Conservation (phyloP, 2,329 filamentous ascomycete genomes). For the Alternaria solani region DNA sequence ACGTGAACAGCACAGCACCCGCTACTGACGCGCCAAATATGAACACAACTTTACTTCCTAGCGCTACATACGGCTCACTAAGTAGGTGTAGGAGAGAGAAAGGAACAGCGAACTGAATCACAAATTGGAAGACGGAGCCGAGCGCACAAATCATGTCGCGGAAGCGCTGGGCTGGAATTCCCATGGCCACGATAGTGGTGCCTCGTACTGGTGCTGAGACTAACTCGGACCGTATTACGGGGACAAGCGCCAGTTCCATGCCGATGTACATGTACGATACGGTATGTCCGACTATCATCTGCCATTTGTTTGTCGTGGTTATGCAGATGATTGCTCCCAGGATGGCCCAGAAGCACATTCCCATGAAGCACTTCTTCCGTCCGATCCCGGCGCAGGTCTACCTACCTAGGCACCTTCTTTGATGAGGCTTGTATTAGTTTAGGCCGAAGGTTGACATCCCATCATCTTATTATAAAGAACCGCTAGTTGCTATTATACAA, state of each 20-base stretch:
- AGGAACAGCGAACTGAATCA: neutral
- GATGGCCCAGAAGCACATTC: neutral
- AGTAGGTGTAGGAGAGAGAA: constrained; percentile 1
- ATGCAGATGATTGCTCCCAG: constrained; percentile 17
- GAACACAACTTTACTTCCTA: neutral
- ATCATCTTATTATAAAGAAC: neutral
- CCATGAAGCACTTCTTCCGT: neutral
- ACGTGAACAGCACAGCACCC: neutral
- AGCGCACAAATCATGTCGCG: neutral
- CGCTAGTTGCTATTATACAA: neutral
- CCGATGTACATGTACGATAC: constrained; percentile 24
- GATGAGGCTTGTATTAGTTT: neutral
- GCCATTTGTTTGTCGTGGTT: constrained; percentile 16
- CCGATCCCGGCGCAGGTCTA: neutral
- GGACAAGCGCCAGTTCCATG: constrained; percentile 28
- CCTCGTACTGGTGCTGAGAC: constrained; percentile 21
- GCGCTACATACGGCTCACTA: neutral
- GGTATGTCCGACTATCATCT: constrained; percentile 23
- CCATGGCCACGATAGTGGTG: constrained; percentile 1
- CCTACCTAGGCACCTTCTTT: neutral
- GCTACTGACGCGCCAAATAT: neutral
- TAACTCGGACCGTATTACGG: constrained; percentile 25
- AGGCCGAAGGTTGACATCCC: neutral
- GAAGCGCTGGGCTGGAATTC: neutral
- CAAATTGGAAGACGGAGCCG: constrained; percentile 1